A percentile compares a stretch with the other conserved stretches of the same genome.
These are phyloP conservation scores for Epicoccum nigrum DNA, from an alignment of 2,329 filamentous ascomycete genomes.

Conservation along the genomic window DNA sequence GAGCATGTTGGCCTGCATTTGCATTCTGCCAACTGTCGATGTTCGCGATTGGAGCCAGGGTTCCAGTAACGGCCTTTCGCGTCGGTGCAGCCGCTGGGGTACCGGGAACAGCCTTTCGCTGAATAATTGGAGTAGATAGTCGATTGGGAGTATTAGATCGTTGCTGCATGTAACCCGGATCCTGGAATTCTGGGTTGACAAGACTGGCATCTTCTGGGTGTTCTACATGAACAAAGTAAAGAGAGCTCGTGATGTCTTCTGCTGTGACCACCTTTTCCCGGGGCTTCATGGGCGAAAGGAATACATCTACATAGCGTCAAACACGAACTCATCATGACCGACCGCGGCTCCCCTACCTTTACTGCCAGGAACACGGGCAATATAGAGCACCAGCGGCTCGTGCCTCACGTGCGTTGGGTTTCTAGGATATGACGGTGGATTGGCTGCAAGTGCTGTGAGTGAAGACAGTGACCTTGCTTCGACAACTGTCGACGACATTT, in stretches of 20 bases:
- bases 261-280: constrained; percentile 85
- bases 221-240: constrained; percentile 90
- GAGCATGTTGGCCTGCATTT: constrained; percentile 26
- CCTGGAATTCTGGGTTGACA: constrained; percentile 23
- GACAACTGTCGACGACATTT: constrained; percentile 53
- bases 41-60: constrained; percentile 33
- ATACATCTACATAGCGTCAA: constrained; percentile 69
- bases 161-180: constrained; percentile 21
- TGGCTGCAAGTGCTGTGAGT: constrained; percentile 79
- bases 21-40: constrained; percentile 40
- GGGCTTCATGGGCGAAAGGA: constrained; percentile 89
- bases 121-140: constrained; percentile 28
- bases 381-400: constrained; percentile 82
- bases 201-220: constrained; percentile 60
- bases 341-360: constrained; percentile 64
- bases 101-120: constrained; percentile 39
- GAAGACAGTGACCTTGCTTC: constrained; percentile 84
- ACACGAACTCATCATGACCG: background rate
- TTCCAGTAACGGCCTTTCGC: constrained; percentile 38
- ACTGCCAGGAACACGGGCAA: constrained; percentile 89
- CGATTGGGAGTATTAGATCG: constrained; percentile 14
- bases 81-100: constrained; percentile 18
- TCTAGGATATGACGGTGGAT: constrained; percentile 84
- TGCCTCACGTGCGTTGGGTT: constrained; percentile 72
- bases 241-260: constrained; percentile 82